Conservation (phyloP, 2,329 filamentous ascomycete genomes). For the Thyridium curvatum region DNA sequence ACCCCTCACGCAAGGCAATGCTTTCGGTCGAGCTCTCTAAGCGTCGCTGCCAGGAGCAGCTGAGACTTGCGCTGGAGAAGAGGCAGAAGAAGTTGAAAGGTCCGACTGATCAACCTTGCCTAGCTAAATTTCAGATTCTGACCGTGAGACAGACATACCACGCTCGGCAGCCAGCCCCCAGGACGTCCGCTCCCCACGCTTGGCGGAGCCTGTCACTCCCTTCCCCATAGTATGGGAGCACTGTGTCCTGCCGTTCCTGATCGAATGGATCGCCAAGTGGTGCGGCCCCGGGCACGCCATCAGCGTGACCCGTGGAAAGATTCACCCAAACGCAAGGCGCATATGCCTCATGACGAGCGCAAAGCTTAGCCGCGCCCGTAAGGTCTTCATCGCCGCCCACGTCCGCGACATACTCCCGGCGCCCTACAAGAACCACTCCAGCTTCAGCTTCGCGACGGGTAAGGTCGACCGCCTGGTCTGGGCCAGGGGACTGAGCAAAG, state of each 20-base stretch:
- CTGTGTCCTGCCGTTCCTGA: conserved; percentile 33
- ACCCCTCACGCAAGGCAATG: conserved; percentile 17
- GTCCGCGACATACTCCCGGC: conserved; percentile 33
- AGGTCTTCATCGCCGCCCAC: conserved; percentile 30
- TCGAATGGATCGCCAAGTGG: conserved; percentile 34
- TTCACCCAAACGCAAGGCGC: conserved; percentile 22
- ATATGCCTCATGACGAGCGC: conserved; percentile 33
- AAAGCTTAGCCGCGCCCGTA: conserved; percentile 25
- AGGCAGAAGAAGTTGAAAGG: conserved; percentile 20
- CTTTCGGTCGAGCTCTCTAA: conserved; percentile 24
- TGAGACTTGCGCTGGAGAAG: conserved; percentile 26
- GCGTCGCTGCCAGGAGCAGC: conserved; percentile 25
- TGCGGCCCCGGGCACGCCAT: conserved; percentile 31
- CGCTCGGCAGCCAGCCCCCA: conserved; percentile 24
- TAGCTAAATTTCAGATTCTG: neutral
- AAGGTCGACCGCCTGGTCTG: conserved; percentile 29
- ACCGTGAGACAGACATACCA: conserved; percentile 14
- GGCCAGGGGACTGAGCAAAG: conserved; percentile 29
- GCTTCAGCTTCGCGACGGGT: conserved; percentile 31
- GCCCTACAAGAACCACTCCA: conserved; percentile 18
- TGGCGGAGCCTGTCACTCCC: conserved; percentile 22
- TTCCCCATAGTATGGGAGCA: conserved; percentile 38
- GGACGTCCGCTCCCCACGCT: conserved; percentile 18
- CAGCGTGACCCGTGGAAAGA: conserved; percentile 28
- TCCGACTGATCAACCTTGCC: neutral